These are phyloP conservation scores for Stylosanthes scabra DNA, from an alignment of 331 rosid species.

Conservation along the genomic window DNA sequence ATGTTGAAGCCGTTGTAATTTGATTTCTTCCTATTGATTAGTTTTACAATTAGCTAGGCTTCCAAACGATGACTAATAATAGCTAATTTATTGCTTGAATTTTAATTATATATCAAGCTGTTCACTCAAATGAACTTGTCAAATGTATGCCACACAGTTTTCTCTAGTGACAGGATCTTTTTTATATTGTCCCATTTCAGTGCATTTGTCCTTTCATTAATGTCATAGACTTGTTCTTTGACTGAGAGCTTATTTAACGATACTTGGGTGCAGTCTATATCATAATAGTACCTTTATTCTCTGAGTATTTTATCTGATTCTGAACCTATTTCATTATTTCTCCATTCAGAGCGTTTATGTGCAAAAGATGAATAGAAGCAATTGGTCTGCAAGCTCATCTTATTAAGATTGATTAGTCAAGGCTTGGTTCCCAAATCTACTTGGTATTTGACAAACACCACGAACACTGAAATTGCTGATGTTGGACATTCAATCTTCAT, in stretches of 20 bases:
- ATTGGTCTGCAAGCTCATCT: slow-evolving; percentile 25
- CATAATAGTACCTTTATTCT: slow-evolving; percentile 6
- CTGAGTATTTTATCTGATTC: slow-evolving; percentile 23
- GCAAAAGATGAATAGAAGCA: slow-evolving; percentile 61
- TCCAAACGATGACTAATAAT: background rate
- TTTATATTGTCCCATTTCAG: background rate
- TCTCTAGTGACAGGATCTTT: slow-evolving; percentile 7
- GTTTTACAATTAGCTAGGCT: background rate
- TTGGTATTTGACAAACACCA: background rate
- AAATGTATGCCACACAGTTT: background rate
- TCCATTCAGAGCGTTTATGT: slow-evolving; percentile 78
- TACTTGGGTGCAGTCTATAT: slow-evolving; percentile 4
- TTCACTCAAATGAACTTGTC: no score
- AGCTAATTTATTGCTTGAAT: slow-evolving; percentile 3
- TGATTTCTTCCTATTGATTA: slow-evolving; percentile 4
- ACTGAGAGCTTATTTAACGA: slow-evolving; percentile 10
- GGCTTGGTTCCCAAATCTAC: slow-evolving; percentile 23
- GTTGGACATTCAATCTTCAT: slow-evolving; percentile 21
- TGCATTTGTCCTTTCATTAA: slow-evolving; percentile 4
- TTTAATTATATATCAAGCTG: background rate
- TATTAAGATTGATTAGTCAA: slow-evolving; percentile 17
- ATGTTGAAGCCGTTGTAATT: background rate
- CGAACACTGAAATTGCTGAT: background rate
- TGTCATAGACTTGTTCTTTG: slow-evolving; percentile 5
- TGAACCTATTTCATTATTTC: slow-evolving; percentile 32